phyloP scores from a whole-genome alignment of 768 basidiomycete genomes.

The Fomitopsis pulvina region DNA sequence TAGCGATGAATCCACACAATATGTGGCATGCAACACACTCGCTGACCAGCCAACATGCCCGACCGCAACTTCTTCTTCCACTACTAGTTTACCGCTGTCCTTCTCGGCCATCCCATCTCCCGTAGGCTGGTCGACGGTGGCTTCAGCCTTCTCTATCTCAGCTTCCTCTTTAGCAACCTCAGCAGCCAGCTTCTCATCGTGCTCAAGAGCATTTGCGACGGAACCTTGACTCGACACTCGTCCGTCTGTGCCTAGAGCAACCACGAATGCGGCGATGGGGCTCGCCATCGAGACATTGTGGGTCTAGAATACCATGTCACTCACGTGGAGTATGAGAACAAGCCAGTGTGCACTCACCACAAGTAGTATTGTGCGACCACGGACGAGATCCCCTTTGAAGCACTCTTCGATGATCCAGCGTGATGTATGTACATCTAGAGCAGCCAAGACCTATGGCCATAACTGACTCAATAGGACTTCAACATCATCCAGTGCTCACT shows the following conservation, averaged over 20 bases:
- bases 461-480: conserved; percentile 63
- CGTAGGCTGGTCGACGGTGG: conserved; percentile 17
- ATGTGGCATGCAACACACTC: conserved; percentile 15
- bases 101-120: conserved; percentile 14
- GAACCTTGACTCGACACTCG: conserved; percentile 41
- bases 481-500: too few relatives aligned
- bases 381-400: conserved; percentile 38
- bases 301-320: conserved; percentile 24
- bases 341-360: too few relatives aligned
- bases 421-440: conserved; percentile 46
- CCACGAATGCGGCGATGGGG: conserved; percentile 46
- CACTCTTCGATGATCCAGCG: conserved; percentile 42
- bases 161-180: conserved; percentile 14
- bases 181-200: conserved; percentile 27
- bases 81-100: conserved; percentile 48
- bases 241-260: conserved; percentile 48
- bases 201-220: conserved; percentile 37
- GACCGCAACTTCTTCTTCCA: conserved; percentile 55
- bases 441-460: conserved; percentile 29
- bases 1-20: background rate
- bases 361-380: conserved; percentile 40
- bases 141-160: conserved; percentile 14
- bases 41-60: conserved; percentile 50
- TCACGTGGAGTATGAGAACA: background rate
- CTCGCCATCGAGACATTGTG: conserved; percentile 45